Evolutionary conservation across 352 stramenopile genomes (phyloP), one percentile per base, ranked within the genome.

Genomic region (Globisporangium ultimum): DNA sequence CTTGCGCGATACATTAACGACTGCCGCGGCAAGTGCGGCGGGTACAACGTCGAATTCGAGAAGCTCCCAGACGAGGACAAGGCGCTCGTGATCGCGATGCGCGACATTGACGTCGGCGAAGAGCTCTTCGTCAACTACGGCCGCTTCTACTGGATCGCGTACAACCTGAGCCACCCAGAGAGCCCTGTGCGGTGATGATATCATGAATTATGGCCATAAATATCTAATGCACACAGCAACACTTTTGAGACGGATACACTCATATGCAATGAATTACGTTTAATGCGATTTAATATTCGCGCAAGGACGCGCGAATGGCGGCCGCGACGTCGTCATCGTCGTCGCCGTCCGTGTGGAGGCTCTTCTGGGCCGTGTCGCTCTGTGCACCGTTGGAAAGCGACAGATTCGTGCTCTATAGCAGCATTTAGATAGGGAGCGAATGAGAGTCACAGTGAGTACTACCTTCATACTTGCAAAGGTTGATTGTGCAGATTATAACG

Each of bases 121-220:
- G 85, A 95, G 64, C 61, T 95, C 24, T 95, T 81, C 56, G 85
- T 86, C 17, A 75, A 92, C 63, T 95, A 95, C 55, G 85, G 85
- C 3, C 87, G 91, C 32, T 71, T 88, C 18, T 94, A 94, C 66
- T 94, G 84, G 84, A 48, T 91, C 38, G 81, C 71, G 14, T 88
- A 89, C 70, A 91, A 91, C 59, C 64, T 91, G 38, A 66, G 83
- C 60, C 75, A 88, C 46, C 76, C 76, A 11, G 70, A 76, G 28
- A 75, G 68, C 38, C 78, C 77, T 24, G 70, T 91, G 13, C 40
- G 40, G 40, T 45, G 2, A n/a, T 45, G 40, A 15, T 45, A 18
- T 10, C 3, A 45, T 36, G 28, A 6, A 28, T 28, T 36, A 5
- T 5, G 28, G 28, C 8, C 28, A 36, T 36, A 36, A 36, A 11